Conservation (phyloP, 2,329 filamentous ascomycete species). For the Chaetomium olivaceum region DNA sequence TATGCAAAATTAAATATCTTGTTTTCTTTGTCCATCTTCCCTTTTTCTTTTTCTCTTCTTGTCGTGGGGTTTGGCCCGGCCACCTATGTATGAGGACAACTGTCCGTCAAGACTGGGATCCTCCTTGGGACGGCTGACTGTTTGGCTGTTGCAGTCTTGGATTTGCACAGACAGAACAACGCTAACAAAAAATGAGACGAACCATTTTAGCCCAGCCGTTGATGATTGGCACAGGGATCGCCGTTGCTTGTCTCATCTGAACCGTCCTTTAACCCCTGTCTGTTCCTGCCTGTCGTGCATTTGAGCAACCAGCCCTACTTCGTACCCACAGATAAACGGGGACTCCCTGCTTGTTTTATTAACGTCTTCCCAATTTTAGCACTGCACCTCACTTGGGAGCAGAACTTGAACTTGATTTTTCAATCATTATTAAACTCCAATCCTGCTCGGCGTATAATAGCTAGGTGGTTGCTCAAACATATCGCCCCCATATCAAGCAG, state of each 20-base stretch:
- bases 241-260: conserved; percentile 17
- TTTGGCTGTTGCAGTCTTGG: neutral
- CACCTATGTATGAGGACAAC: neutral
- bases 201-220: conserved; percentile 2
- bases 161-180: neutral
- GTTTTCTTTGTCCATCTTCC: neutral
- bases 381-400: too few species aligned
- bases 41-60: neutral
- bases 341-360: neutral
- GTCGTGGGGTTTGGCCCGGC: neutral
- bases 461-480: neutral
- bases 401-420: too few species aligned
- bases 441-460: neutral
- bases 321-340: neutral
- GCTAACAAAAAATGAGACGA: conserved; percentile 4
- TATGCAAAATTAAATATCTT: neutral
- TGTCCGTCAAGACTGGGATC: neutral
- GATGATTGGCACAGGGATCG: conserved; percentile 13
- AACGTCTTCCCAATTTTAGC: neutral
- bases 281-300: neutral
- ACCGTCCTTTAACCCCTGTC: conserved; percentile 14
- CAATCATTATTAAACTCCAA: neutral
- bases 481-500: neutral
- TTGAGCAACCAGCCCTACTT: neutral
- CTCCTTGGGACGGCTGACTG: neutral